phyloP scores from a whole-genome alignment of 306 rosid species.

The Notholithocarpus densiflorus region DNA sequence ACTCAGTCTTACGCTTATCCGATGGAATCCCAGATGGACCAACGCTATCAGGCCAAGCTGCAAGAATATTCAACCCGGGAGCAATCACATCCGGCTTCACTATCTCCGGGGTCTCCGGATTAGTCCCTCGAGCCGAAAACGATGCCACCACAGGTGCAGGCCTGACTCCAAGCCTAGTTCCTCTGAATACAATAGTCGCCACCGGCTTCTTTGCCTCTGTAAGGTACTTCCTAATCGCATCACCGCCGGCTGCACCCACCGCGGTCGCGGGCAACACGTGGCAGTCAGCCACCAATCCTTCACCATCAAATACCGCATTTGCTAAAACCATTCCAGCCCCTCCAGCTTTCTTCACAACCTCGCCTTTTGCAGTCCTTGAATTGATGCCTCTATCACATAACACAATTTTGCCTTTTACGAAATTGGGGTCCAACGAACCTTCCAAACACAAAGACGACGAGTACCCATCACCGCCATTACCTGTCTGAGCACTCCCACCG shows the following conservation, averaged over 20 bases:
- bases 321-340: constrained; percentile 88
- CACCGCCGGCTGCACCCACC: constrained; percentile 67
- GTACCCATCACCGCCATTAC: constrained; percentile 58
- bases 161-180: constrained; percentile 67
- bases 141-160: constrained; percentile 95
- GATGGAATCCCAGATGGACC: constrained; percentile 78
- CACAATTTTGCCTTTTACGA: constrained; percentile 67
- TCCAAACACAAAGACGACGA: constrained; percentile 80
- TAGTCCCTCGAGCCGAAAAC: constrained; percentile 85
- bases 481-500: constrained; percentile 27
- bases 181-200: constrained; percentile 59
- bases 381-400: constrained; percentile 86
- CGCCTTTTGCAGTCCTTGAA: constrained; percentile 83
- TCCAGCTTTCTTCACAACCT: constrained; percentile 75
- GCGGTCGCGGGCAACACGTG: constrained; percentile 82
- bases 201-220: constrained; percentile 34
- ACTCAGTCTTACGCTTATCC: constrained; percentile 62
- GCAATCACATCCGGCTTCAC: constrained; percentile 89
- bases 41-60: constrained; percentile 90
- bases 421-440: constrained; percentile 61
- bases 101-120: constrained; percentile 81
- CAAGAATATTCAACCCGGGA: constrained; percentile 83
- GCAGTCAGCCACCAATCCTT: constrained; percentile 88
- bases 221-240: constrained; percentile 59
- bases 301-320: constrained; percentile 81